A percentile compares a stretch with the other conserved stretches of the same genome.
These are phyloP conservation scores for Collybiopsis confluens DNA, from an alignment of 768 basidiomycete genomes.

Conservation along the genomic window DNA sequence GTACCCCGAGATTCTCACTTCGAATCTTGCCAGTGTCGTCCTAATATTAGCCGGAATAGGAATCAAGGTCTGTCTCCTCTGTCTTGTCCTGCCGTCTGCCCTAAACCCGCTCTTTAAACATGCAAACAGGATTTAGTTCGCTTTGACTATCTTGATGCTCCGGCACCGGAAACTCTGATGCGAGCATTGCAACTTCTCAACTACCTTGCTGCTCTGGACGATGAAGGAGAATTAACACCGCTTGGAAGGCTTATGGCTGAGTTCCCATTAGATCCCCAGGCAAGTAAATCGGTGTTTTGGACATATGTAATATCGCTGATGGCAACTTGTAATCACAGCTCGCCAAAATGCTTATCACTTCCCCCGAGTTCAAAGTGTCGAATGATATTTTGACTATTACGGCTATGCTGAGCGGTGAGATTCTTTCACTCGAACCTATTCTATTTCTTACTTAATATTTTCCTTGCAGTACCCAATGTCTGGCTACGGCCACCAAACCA, in stretches of 20 bases:
- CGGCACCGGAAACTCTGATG: constrained; percentile 96
- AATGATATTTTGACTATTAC: constrained; percentile 95
- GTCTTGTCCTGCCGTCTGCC: constrained; percentile 1
- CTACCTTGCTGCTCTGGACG: constrained; percentile 87
- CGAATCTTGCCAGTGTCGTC: constrained; percentile 91
- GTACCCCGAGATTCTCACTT: constrained; percentile 90
- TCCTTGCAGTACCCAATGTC: constrained; percentile 74
- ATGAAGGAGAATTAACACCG: constrained; percentile 86
- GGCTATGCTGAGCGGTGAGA: constrained; percentile 88
- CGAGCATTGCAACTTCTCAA: constrained; percentile 92
- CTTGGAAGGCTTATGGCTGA: constrained; percentile 94
- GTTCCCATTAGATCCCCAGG: constrained; percentile 98
- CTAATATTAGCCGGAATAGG: constrained; percentile 93
- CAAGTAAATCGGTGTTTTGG: constrained; percentile 24
- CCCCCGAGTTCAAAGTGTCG: constrained; percentile 93
- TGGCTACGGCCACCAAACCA: constrained; percentile 89
- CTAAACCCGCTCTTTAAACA: background rate
- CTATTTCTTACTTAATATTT: background rate
- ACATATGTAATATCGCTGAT: background rate
- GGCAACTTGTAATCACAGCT: constrained; percentile 40
- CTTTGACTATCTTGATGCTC: constrained; percentile 90
- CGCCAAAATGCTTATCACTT: constrained; percentile 90
- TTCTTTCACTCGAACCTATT: background rate
- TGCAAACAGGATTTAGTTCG: constrained; percentile 65
- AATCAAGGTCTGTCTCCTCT: constrained; percentile 55